Conservation (phyloP, 1,284 basidiomycete species). For the Gymnopus androsaceus region DNA sequence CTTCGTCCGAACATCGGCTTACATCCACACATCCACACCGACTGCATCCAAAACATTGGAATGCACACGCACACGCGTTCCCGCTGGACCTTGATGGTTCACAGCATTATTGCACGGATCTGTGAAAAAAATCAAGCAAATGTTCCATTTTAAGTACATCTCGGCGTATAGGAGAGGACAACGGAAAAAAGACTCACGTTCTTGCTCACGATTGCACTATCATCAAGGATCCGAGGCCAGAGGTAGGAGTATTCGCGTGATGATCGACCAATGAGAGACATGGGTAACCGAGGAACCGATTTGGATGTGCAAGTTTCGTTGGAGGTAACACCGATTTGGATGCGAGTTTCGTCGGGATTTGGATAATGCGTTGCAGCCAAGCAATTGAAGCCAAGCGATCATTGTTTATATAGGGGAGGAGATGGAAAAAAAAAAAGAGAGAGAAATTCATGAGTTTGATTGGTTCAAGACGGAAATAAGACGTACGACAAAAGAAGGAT, state of each 20-base stretch:
- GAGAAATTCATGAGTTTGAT: slow-evolving; percentile 14
- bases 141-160: neutral
- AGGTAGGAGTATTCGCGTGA: too few relatives aligned
- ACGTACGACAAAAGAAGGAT: slow-evolving; percentile 12
- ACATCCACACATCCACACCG: too few relatives aligned
- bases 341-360: too few relatives aligned
- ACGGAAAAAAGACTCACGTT: slow-evolving; percentile 13
- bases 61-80: too few relatives aligned
- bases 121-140: neutral
- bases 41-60: too few relatives aligned
- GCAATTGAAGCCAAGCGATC: neutral
- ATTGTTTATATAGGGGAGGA: neutral
- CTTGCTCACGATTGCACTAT: slow-evolving; percentile 17
- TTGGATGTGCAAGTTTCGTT: too few relatives aligned
- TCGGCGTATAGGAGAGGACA: neutral
- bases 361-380: neutral
- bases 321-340: too few relatives aligned
- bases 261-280: too few relatives aligned
- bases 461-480: neutral
- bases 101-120: slow-evolving; percentile 10
- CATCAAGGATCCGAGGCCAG: too few relatives aligned
- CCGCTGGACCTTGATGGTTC: neutral
- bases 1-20: too few relatives aligned
- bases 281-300: too few relatives aligned
- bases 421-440: neutral